Percentiles rank a stretch among this genome's conserved stretches.
Evolutionary conservation across 1,284 basidiomycete genomes (phyloP).

Genomic region (Malassezia vespertilionis): DNA sequence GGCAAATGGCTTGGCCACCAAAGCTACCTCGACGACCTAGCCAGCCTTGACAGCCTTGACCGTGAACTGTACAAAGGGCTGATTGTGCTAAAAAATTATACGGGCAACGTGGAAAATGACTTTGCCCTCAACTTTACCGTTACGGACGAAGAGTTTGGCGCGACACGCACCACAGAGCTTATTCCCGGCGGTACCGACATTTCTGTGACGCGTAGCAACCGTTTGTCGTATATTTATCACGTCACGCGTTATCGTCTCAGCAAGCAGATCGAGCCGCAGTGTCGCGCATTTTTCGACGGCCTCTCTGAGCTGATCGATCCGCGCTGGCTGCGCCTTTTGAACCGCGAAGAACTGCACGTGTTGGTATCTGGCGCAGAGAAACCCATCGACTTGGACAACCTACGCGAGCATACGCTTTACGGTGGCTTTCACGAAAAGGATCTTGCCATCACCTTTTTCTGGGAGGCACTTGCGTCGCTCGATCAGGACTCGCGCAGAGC

Average conservation of each 20-base stretch:
- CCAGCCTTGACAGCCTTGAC: conserved; percentile 35
- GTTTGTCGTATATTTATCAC: conserved; percentile 74
- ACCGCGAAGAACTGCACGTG: conserved; percentile 39
- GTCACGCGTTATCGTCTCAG: conserved; percentile 80
- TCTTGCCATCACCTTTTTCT: conserved; percentile 38
- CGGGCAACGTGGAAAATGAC: conserved; percentile 69
- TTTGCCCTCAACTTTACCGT: conserved; percentile 86
- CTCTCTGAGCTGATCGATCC: conserved; percentile 43
- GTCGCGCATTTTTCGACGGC: conserved; percentile 55
- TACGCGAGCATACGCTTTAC: conserved; percentile 35
- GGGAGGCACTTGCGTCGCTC: conserved; percentile 33
- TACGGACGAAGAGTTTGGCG: conserved; percentile 82
- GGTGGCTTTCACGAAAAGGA: conserved; percentile 43
- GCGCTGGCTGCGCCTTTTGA: conserved; percentile 42
- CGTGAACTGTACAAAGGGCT: conserved; percentile 84
- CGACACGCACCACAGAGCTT: conserved; percentile 66
- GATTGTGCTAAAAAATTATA: conserved; percentile 83
- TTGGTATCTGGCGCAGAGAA: conserved; percentile 39
- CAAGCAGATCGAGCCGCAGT: conserved; percentile 70
- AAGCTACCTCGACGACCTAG: conserved; percentile 34
- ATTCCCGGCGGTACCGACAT: conserved; percentile 72
- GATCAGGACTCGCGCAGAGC: conserved; percentile 29
- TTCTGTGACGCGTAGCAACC: conserved; percentile 77
- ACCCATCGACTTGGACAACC: conserved; percentile 38
- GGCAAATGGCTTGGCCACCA: conserved; percentile 55